phyloP scores from a whole-genome alignment of 2,329 filamentous ascomycete genomes.

The Cladophialophora exuberans region DNA sequence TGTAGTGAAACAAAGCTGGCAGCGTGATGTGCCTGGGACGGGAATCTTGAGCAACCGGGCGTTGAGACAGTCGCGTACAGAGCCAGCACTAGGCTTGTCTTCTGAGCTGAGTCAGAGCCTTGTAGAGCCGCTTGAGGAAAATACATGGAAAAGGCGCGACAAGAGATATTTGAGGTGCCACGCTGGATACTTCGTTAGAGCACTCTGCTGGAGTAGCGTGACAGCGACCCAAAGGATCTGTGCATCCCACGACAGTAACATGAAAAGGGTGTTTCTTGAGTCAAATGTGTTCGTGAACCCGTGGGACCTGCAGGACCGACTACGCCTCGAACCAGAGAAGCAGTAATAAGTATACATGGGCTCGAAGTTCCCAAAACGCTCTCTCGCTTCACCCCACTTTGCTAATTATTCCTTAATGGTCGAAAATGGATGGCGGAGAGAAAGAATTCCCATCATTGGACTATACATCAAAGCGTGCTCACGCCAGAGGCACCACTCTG shows the following conservation, averaged over 20 bases:
- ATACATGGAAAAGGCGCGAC: not conserved
- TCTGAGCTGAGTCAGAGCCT: constrained; percentile 19
- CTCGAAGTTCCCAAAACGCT: not conserved
- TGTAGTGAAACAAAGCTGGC: too few relatives aligned
- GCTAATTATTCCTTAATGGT: not conserved
- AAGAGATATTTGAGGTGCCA: not conserved
- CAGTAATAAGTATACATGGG: not conserved
- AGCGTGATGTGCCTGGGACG: not conserved
- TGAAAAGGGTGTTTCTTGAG: not conserved
- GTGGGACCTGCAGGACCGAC: constrained; percentile 5
- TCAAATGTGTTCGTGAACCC: not conserved
- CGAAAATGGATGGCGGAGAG: not conserved
- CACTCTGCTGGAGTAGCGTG: constrained; percentile 3
- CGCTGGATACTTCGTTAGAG: not conserved
- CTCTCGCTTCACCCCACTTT: not conserved
- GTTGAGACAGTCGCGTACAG: not conserved
- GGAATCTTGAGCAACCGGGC: not conserved
- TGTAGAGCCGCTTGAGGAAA: not conserved
- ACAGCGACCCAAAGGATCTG: not conserved
- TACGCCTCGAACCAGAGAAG: constrained; percentile 4
- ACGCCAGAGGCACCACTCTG: not conserved
- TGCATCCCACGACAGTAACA: constrained; percentile 3
- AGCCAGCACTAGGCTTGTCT: constrained; percentile 9
- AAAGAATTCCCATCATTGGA: not conserved
- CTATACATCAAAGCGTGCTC: not conserved